Evolutionary conservation across 192 early-diverging fungal genomes (phyloP), one percentile per base, ranked within the genome.

Genomic region (Gaertneriomyces semiglobifer): DNA sequence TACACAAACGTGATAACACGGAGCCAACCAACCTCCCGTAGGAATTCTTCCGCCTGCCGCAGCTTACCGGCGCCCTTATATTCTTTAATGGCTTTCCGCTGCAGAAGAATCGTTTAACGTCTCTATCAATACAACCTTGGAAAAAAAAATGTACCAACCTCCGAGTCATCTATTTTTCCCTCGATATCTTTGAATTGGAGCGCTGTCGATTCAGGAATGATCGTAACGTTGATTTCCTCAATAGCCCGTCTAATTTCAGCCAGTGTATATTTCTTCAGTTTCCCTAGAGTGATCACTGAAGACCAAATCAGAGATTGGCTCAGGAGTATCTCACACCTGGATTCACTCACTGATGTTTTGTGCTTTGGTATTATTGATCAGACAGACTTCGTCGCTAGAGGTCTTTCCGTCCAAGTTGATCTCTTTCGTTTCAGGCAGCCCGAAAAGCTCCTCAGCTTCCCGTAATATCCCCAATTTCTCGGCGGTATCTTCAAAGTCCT

Each of bases 291-390:
- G 42, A 78, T 78, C 76, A 78, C 76, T 78, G 53, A 19, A 18
- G 20, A 44, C 12, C 4, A 18, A 25, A 58, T 62, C 14, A 62
- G 56, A 14, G 50, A n/a, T 18, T 52, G 20, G 50, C 5, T 20
- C 50, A n/a, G 4, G 50, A 52, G n/a, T 18, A 5, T 3, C 18
- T 14, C 5, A 12, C 38, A 50, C 16, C 1, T 16, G 8, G 55
- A 33, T 39, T 12, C 12, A 25, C 69, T 61, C 62, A 80, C 79
- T 77, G 38, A 80, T 72, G 58, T 77, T 80, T 45, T 80, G 79
- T 5, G 75, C 79, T 58, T 73, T 74, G 54, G 74, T 77, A 42
- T 62, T 63, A 66, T 80, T 75, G 46, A 80, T 74, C 53, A 80
- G 40, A 8, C 65, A 58, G 1, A 80, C 66, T 60, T 73, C 73